Base-by-base conservation (phyloP, 306 rosid species). In the Adenanthera pavonina region DNA sequence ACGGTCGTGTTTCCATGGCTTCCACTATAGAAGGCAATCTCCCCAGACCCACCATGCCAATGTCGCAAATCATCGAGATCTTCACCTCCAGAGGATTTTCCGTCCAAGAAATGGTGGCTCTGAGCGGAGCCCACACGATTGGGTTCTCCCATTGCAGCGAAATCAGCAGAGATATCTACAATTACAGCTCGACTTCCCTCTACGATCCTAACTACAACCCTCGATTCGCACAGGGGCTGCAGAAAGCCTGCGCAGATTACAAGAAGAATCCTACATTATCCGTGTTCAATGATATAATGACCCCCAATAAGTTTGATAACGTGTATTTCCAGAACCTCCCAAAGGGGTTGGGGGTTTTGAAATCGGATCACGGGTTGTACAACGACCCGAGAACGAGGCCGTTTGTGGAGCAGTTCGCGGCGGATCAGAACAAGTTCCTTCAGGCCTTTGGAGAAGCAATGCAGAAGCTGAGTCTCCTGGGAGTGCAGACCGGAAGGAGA, bases 241-340 rank as follows among this genome's bases (percentile, higher is more conserved):
- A 75, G 48, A 86, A 35, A 0, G 98, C 97, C 0, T 94, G 97
- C 49, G 84, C 90, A 0, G 90, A 89, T 69, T 87, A 69, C 82
- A 7, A 15, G 20, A 90, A 65, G 3, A 85, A 94, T 77, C 98
- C 97, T 0, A 89, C 95, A 0, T n/a, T 94, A 0, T 94, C 98
- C 0, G 94, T 94, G 34, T 91, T 92, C 60, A 94, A 92, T 10
- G 97, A 94, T 46, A 62, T 94, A 0, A 92, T 94, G 97, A 91
- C 97, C 2, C 98, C 98, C 0, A 92, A 89, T 86, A 94, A 94
- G 69, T 92, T 94, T 77, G 98, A 92, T 36, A 94, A 94, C 70
- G 70, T 83, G 17, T 92, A 92, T 78, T 94, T 82, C 89, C 94
- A 91, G 92, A 94, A 92, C 75, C 85, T 94, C 2, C 94, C 90